Base-by-base conservation (phyloP, 352 stramenopile species). In the Phytophthora aleatoria region DNA sequence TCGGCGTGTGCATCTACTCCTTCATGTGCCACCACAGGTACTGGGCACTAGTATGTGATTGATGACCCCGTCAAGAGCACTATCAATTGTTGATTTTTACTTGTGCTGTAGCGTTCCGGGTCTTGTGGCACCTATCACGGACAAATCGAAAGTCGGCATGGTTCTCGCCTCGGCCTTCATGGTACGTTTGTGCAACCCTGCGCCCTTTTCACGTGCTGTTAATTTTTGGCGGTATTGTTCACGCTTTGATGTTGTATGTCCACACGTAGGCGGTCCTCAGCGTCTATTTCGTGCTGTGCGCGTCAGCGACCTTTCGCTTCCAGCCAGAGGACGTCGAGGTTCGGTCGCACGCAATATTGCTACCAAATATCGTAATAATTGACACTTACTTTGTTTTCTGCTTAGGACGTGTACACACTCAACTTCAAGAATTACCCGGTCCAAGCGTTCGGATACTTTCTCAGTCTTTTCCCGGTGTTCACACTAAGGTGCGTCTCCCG, bases 21-120 rank as follows among this genome's bases (percentile, higher is more conserved):
- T 96, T 96, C 80, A 96, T 96, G 87, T 96, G 87, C 64, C 87
- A 96, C 60, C 87, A 96, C 77, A 95, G 85, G 85, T 94, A 68
- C 11, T 28, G 11, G 26, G 12, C 7, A 28, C 16, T 15, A 13
- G 2, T 48, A 20, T 5, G 11, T 4, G 20, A 43, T 35, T 10
- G 5, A 61, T 33, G 7, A 6, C n/a, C 5, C 52, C 27, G 1
- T 44, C 5, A 31, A 47, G 30, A 59, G 41, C 26, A 20, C 45
- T 64, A 45, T 58, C 24, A 35, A 2, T 20, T 27, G 13, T 26
- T 45, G 11, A 27, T 5, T 53, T 28, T 57, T 44, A 7, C 16
- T 42, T 47, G 31, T 38, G 42, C 2, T 48, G 39, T 49, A 95
- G 87, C 49, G 81, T 96, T 48, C 87, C 87, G 3, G 87, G 87